Evolutionary conservation across 805 yeast species (phyloP).

Genomic region (Cyberlindnera xylosilytica): DNA sequence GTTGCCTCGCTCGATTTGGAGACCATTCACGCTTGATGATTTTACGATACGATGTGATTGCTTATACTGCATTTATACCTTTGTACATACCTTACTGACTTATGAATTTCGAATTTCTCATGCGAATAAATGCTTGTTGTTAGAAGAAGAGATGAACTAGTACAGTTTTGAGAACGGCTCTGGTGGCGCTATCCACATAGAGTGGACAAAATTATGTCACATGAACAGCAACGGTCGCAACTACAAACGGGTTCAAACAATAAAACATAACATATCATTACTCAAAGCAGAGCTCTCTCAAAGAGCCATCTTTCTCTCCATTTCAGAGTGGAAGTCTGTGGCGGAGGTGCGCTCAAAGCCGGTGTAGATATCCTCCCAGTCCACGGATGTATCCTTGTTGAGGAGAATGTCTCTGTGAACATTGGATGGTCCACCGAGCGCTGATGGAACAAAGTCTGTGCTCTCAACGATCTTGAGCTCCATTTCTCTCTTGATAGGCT

Average conservation of each 20-base stretch:
- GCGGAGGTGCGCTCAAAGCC: constrained; percentile 39
- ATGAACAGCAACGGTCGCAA: too few species aligned
- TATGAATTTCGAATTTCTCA: too few species aligned
- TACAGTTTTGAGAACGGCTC: too few species aligned
- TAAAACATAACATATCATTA: too few species aligned
- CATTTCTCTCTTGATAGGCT: constrained; percentile 89
- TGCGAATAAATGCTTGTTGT: too few species aligned
- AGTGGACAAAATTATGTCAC: too few species aligned
- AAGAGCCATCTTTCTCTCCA: constrained; percentile 53
- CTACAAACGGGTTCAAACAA: too few species aligned
- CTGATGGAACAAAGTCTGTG: constrained; percentile 65
- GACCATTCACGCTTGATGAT: constrained; percentile 9
- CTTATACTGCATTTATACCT: too few species aligned
- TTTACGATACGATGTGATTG: background rate
- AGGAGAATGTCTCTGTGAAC: constrained; percentile 75
- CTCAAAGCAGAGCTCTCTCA: background rate
- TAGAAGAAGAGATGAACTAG: too few species aligned
- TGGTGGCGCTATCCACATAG: too few species aligned
- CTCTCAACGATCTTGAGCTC: constrained; percentile 71
- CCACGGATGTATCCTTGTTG: constrained; percentile 73
- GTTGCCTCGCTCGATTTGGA: constrained; percentile 45
- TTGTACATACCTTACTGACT: too few species aligned
- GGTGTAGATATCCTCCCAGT: constrained; percentile 91
- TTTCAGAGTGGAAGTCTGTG: constrained; percentile 64
- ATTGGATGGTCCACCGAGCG: constrained; percentile 54